Evolutionary conservation across 139 green algal genomes (phyloP), one percentile per base, ranked within the genome.

Genomic region (Deuterostichococcus epilithicus): DNA sequence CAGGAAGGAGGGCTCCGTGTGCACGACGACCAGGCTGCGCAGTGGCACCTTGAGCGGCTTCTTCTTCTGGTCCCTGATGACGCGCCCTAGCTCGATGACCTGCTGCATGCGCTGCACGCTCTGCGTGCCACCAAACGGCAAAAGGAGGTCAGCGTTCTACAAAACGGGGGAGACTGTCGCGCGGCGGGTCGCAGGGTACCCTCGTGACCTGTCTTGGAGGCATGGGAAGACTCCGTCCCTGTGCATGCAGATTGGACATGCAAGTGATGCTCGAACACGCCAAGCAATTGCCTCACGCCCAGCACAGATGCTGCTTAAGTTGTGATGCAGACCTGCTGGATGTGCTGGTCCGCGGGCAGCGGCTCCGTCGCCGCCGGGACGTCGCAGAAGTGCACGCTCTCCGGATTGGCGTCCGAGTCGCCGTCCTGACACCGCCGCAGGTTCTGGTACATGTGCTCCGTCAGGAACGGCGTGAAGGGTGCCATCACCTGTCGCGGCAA

Each of bases 371-470:
- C 74, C 32, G 74, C 32, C 0, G 95, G 95, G 81, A 98, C 92
- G 78, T 90, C 83, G 68, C 88, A 95, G 70, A 89, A 98, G 86
- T 99, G 95, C 44, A 99, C 88, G 15, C 78, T 90, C 75, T 83
- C 80, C 2, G 90, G 91, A 5, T 63, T 63, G 3, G 3, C 10
- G 3, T 3, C 52, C 32, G 78, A 63, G 30, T 68, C 77, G 36
- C 66, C 28, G 37, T 88, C 86, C 73, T 95, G 76, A 1, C 73
- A 83, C 3, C 81, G 70, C 42, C 85, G 78, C 72, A 99, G 90
- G 83, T 99, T 99, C 76, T 94, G 90, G 88, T 98, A 99, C 91
- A 99, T 97, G n/a, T 82, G 70, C 87, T 99, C 96, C n/a, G 86
- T 94, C 70, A 99, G 94, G 90, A 98, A 99, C 52, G 96, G 96